Base-by-base conservation (phyloP, 176 grass and related monocot genomes). In the Avena insularis region DNA sequence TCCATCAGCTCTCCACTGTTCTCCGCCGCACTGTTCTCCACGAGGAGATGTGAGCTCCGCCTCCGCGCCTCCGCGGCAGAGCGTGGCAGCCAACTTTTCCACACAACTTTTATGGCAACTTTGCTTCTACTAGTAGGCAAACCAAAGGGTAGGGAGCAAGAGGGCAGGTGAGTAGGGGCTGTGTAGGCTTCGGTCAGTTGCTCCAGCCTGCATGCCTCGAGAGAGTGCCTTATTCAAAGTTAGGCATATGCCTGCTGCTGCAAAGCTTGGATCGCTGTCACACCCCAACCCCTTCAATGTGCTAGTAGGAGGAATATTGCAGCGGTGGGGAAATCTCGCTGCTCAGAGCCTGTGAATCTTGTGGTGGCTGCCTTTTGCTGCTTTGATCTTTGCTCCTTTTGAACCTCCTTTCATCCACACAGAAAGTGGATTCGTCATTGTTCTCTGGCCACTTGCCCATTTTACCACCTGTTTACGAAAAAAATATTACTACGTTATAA, bases 71-170 rank as follows among this genome's bases (percentile, higher is more conserved):
- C n/a, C 70, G n/a, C 33, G 16, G 45, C 68, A 71, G 43, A 49
- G 83, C 45, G 16, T 13, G 16, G 21, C 84, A 33, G 12, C 85
- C 50, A 84, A 60, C 76, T 63, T 86, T 72, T 65, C 4, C 9
- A 67, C 85, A 46, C 80, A 67, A 20, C 80, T 71, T 91, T 88
- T 61, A 84, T 81, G 86, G 77, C 77, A 82, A 71, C 78, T 71
- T 88, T 91, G 90, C 90, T 85, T 82, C 82, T 86, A 58, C 71
- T 27, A 64, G 82, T 85, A 87, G 91, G 84, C 80, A 90, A 85
- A 83, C 79, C 87, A 80, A 72, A 64, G 79, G 75, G 15, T 63
- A 66, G 57, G 59, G 79, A 27, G 68, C 45, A 19, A 56, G 33
- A 45, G 17, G 0, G 48, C 51, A 72, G 33, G 59, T 14, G 48